Base-by-base conservation (phyloP, 345 rosid species). In the Nasturtium officinale region DNA sequence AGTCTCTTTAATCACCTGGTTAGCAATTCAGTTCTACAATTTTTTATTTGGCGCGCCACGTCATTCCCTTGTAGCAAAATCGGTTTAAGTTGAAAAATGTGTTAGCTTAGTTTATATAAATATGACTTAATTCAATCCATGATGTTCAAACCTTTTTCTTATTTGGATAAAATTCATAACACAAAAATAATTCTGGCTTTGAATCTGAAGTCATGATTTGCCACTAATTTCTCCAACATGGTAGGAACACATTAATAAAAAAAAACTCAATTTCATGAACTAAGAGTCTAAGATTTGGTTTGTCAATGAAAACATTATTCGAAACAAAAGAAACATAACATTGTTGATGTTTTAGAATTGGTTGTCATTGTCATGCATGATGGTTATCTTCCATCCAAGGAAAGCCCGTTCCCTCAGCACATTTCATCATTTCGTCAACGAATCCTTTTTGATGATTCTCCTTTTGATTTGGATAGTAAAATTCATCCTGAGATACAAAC, bases 371-470 rank as follows among this genome's bases (percentile, higher is more conserved):
- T 47, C 12, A 42, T 1, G 47, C 12, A 42, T 1, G 47, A 15
- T 42, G 0, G 17, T 43, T 43, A 2, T 43, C 37, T 5, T 60
- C 51, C 52, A 61, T 71, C 76, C 76, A 71, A 51, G 61, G 68
- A 51, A 71, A 71, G 5, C 68, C 29, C 29, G 61, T 71, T 61
- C 61, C 2, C 68, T 71, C 76, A 28, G 23, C 68, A 10, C 28
- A 6, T 0, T 51, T 51, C 42, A 71, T 15, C 61, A 71, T 61
- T 29, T 71, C 33, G 8, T 51, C 43, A 38, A 51, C n/a, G n/a
- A 35, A 16, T 25, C 7, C 7, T 8, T 56, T 40, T 2, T 45
- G 21, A 2, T 42, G 26, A 48, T 11, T 25, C 13, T 16, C 29
- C 11, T 33, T 9, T 9, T 45, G 45, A 46, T 69, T 4, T 7